Evolutionary conservation across 306 rosid species (phyloP).

Genomic region (Hippophae tibetana): DNA sequence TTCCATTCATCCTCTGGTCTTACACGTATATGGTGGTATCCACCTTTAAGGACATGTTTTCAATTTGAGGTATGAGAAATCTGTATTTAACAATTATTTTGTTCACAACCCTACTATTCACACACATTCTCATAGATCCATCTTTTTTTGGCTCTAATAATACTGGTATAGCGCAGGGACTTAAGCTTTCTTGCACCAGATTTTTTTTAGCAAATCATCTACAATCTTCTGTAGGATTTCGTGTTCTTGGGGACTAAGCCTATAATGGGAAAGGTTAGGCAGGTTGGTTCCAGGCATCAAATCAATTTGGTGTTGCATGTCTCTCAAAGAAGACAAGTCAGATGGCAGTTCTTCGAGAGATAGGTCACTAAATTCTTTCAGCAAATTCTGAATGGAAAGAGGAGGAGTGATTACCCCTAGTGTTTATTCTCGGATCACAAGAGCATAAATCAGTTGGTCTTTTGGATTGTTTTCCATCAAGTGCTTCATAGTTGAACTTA

Average conservation of each 20-base stretch:
- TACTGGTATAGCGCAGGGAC: neutral
- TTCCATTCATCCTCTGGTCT: neutral
- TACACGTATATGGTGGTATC: neutral
- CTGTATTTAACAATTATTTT: no score
- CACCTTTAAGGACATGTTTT: neutral
- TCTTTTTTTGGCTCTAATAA: neutral
- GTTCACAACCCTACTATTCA: slow-evolving; percentile 1
- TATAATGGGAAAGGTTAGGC: neutral
- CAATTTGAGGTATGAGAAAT: neutral
- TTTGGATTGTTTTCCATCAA: no score
- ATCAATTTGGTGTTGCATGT: neutral
- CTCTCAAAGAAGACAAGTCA: neutral
- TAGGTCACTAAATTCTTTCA: neutral
- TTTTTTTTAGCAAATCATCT: neutral
- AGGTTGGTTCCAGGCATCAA: neutral
- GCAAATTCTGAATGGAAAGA: neutral
- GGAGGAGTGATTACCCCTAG: neutral
- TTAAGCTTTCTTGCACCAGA: neutral
- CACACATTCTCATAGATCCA: neutral
- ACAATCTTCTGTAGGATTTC: neutral
- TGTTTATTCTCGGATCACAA: no score
- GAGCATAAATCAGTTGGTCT: no score
- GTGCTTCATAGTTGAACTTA: no score
- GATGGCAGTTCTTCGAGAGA: neutral
- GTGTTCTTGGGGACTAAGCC: neutral